Evolutionary conservation across 73 alveolate species (phyloP), one percentile per base, ranked within the genome.

Genomic region (Paramecium bursaria): DNA sequence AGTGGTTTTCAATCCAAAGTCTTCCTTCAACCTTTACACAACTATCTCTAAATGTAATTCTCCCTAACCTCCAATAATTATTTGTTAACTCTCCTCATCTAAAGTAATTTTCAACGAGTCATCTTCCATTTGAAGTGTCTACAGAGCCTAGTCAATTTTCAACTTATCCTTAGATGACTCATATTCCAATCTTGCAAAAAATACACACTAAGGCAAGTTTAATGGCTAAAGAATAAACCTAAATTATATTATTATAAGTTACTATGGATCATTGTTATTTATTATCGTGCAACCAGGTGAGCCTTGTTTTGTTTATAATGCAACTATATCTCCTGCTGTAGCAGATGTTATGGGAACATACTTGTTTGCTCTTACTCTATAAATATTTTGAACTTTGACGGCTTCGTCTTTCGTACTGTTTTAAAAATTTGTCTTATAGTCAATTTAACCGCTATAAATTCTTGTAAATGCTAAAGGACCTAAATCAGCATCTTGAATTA

Each of bases 171-270:
- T 53, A 6, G 91, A 74, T 21, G 85, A 61, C 35, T 90, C 93
- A 11, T 96, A 85, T 21, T 92, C 97, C 50, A 94, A 87, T 6
- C 92, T 74, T 67, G 97, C 94, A 85, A 92, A 92, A 73, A 94
- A 94, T 4, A 94, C 98, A 7, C 96, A 95, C 13, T 96, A 92
- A n/a, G 98, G 98, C 80, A 92, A 75, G 74, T 90, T 50, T 6
- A 94, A 88, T 23, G 95, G 91, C 46, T 82, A 74, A 10, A 94
- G 86, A 23, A 75, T 50, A 61, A 92, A 49, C 50, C 86, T 74
- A 48, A 17, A 50, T 49, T 0, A 19, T 19, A 0, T 50, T 4
- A 10, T 50, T 13, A 26, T 22, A 3, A 3, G 11, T 3, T 49
- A 75, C 39, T 44, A 14, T 15, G 33, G 55, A 53, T 22, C 75